Conservation (phyloP, 164 flowering plant genomes). For the Tetrastigma voinierianum region DNA sequence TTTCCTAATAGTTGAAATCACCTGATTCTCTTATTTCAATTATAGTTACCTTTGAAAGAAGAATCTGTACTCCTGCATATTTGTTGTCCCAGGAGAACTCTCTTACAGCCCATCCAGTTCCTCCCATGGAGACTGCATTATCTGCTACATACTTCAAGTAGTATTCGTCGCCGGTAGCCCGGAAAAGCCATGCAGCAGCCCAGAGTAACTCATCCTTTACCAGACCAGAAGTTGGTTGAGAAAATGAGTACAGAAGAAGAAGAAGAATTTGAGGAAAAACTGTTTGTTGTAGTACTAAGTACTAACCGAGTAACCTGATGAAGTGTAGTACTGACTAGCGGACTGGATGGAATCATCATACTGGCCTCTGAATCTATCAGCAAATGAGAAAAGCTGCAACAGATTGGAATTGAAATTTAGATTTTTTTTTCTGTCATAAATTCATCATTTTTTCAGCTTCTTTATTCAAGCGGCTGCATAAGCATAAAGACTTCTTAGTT, state of each 20-base stretch:
- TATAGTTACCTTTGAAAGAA: conserved; percentile 62
- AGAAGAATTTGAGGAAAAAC: background rate
- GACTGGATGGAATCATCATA: conserved; percentile 57
- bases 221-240: background rate
- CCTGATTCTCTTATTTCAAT: too few species aligned
- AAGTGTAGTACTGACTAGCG: conserved; percentile 57
- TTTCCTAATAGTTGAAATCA: background rate
- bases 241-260: background rate
- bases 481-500: too few species aligned
- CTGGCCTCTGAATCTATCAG: conserved; percentile 65
- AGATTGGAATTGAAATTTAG: background rate
- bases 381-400: conserved; percentile 84
- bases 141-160: conserved; percentile 71
- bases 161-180: conserved; percentile 62
- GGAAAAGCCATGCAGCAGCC: conserved; percentile 87
- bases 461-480: background rate
- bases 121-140: conserved; percentile 68
- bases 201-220: conserved; percentile 84
- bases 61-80: conserved; percentile 86
- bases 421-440: background rate
- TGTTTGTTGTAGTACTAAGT: background rate
- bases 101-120: conserved; percentile 77
- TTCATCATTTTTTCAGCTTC: background rate
- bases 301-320: conserved; percentile 75
- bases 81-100: conserved; percentile 96